Evolutionary conservation across 2,329 filamentous ascomycete genomes (phyloP), one percentile per base, ranked within the genome.

Genomic region (Corinectria fuckeliana): DNA sequence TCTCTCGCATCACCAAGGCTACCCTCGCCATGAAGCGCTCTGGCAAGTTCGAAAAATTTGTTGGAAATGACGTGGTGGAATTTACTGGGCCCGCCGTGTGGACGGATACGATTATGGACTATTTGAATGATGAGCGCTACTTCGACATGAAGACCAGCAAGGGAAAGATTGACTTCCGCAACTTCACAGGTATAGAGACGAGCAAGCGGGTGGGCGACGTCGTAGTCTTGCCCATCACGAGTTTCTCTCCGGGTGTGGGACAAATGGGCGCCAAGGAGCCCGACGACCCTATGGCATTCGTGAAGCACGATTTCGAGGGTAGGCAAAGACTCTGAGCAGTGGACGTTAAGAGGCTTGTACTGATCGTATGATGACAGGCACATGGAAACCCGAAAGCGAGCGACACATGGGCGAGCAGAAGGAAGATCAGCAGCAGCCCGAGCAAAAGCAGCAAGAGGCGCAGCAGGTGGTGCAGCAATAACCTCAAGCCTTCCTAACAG

Each of bases 301-400:
- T 99, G 61, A 93, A 95, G 79, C 95, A 99, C 78, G 89, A 93
- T 55, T 99, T 99, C 75, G 92, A 96, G 81, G 95, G 94, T 96
- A 80, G 67, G 84, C 21, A 3, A 11, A 39, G 26, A 9, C 18
- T 41, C 28, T 2, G 2, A 23, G n/a, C 30, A 36, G 2, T 7
- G n/a, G 8, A 34, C 14, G n/a, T 13, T 26, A 18, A 18, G 7
- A n/a, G 8, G n/a, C n/a, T 8, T 26, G 47, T 50, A 26, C 41
- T 64, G 36, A 62, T 39, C 36, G n/a, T 8, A 18, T 9, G 6
- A 21, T 4, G 4, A 21, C 69, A 92, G 89, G 89, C 48, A 89
- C 88, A 3, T 92, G 89, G 89, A 92, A 92, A 74, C 89, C 90
- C 21, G 88, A 91, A 71, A 84, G 76, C 67, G 85, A 90, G 71